Percentiles rank a stretch among this genome's conserved stretches.
Conservation (phyloP, 148 eudicot genomes). For the Agrostemma githago region DNA sequence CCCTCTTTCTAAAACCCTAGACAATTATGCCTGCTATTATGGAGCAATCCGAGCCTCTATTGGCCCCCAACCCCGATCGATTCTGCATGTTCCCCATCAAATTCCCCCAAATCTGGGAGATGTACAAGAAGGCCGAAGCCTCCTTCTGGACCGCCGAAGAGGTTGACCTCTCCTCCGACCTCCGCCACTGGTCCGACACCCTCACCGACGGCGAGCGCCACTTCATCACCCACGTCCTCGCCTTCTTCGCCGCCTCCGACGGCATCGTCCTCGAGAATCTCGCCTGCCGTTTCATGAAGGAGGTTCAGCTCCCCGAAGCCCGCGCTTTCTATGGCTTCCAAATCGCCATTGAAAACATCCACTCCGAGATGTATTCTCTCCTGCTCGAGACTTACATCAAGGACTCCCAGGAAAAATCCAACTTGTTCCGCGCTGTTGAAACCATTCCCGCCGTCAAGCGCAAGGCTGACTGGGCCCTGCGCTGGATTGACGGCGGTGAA, state of each 20-base stretch:
- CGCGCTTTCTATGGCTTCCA: constrained; percentile 74
- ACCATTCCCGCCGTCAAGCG: constrained; percentile 53
- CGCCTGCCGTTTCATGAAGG: constrained; percentile 64
- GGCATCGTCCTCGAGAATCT: constrained; percentile 70
- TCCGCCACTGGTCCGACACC: constrained; percentile 44
- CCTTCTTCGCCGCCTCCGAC: constrained; percentile 81
- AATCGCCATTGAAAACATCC: constrained; percentile 72
- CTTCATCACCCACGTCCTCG: constrained; percentile 83
- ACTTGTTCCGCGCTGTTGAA: constrained; percentile 56
- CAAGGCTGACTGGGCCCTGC: constrained; percentile 67
- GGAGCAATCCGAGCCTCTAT: constrained; percentile 41
- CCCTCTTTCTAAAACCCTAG: background rate
- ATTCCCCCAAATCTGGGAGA: constrained; percentile 69
- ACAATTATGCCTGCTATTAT: constrained; percentile 44
- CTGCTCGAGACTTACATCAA: constrained; percentile 55
- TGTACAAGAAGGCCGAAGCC: constrained; percentile 78
- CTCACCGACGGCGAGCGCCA: constrained; percentile 56
- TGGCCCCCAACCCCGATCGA: constrained; percentile 62
- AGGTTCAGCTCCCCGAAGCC: constrained; percentile 62
- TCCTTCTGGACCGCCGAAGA: constrained; percentile 75
- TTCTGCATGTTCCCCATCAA: constrained; percentile 73
- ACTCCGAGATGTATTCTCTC: constrained; percentile 66
- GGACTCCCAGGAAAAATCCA: constrained; percentile 41
- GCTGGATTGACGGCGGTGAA: constrained; percentile 60
- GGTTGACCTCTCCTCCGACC: constrained; percentile 50